phyloP scores from a whole-genome alignment of 768 basidiomycete species.

The Hemileccinum rubropunctum region DNA sequence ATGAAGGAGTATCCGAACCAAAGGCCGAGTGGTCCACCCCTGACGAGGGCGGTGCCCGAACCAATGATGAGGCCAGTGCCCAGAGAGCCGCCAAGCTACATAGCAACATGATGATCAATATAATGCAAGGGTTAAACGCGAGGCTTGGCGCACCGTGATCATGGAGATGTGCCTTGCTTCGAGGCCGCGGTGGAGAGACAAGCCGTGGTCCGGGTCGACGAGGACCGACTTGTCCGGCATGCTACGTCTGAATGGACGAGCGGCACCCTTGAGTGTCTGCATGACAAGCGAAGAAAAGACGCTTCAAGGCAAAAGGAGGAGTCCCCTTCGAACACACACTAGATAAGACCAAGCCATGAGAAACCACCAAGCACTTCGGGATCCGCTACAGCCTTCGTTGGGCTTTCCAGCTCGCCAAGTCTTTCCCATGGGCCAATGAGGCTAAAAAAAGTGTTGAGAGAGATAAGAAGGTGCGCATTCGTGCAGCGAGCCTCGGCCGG shows the following conservation, averaged over 20 bases:
- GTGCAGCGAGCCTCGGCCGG: too few species aligned
- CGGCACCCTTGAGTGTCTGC: background rate
- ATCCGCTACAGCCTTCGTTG: too few species aligned
- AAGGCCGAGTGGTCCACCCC: constrained; percentile 52
- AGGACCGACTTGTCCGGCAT: constrained; percentile 14
- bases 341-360: too few species aligned
- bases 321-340: too few species aligned
- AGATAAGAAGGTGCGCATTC: too few species aligned
- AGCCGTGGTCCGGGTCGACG: constrained; percentile 34
- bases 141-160: constrained; percentile 43
- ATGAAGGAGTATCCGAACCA: constrained; percentile 45
- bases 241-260: background rate
- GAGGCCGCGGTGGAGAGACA: constrained; percentile 46
- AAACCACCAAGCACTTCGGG: too few species aligned
- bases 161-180: constrained; percentile 54
- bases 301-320: too few species aligned
- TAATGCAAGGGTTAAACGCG: background rate
- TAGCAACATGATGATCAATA: background rate
- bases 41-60: constrained; percentile 44
- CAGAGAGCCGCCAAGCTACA: constrained; percentile 50
- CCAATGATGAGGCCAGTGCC: constrained; percentile 55
- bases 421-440: too few species aligned
- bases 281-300: background rate
- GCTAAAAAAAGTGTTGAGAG: too few species aligned
- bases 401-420: too few species aligned